Conservation (phyloP, 192 early-diverging fungal species). For the Coemansia asiatica region DNA sequence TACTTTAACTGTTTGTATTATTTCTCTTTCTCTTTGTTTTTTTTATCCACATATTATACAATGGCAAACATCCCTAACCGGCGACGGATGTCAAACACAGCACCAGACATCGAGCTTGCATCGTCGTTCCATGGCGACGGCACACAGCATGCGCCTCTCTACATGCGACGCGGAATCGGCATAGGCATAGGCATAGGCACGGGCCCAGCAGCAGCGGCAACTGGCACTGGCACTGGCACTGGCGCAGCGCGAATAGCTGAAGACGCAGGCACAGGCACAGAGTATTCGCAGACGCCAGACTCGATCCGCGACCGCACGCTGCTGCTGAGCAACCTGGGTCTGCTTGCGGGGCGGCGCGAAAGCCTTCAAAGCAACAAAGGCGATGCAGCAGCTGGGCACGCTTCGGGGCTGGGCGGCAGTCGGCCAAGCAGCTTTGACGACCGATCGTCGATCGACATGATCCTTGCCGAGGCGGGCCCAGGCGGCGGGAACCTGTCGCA, state of each 20-base stretch:
- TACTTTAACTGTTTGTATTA: too few relatives aligned
- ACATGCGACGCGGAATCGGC: constrained; percentile 25
- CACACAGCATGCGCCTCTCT: not conserved
- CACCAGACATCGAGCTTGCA: constrained; percentile 19
- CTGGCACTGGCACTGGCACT: constrained; percentile 4
- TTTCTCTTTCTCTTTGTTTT: too few relatives aligned
- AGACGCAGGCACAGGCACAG: constrained; percentile 11
- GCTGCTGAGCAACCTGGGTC: constrained; percentile 40
- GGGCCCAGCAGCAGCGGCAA: constrained; percentile 14
- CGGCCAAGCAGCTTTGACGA: constrained; percentile 36
- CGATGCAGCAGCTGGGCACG: not conserved
- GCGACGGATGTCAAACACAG: constrained; percentile 3
- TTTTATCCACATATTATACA: too few relatives aligned
- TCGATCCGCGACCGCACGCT: constrained; percentile 53
- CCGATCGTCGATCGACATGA: constrained; percentile 43
- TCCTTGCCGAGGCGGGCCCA: constrained; percentile 25
- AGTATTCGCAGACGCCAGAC: constrained; percentile 50
- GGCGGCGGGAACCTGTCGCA: constrained; percentile 36
- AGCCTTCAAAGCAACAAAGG: constrained; percentile 18
- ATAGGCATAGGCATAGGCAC: constrained; percentile 26
- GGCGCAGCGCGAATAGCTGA: constrained; percentile 4
- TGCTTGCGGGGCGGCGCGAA: constrained; percentile 26
- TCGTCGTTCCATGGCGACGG: constrained; percentile 30
- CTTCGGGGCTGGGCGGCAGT: constrained; percentile 11
- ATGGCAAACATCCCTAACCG: constrained; percentile 13